phyloP scores from a whole-genome alignment of 1,284 basidiomycete species.

The Macrocybe sp. region DNA sequence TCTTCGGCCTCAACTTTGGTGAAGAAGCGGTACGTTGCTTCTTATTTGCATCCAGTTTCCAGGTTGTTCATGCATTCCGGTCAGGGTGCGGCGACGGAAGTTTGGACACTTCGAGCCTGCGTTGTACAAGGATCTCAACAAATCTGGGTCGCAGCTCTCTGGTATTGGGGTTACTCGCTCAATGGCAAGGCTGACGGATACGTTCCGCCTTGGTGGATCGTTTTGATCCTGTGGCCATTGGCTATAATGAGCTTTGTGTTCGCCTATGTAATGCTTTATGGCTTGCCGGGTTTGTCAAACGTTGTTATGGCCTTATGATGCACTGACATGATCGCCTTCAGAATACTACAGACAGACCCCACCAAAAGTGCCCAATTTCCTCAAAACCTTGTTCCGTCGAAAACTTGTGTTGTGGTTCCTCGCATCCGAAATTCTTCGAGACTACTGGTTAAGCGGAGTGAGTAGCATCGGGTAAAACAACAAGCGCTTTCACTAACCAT shows the following conservation, averaged over 20 bases:
- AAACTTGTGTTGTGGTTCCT: conserved; percentile 94
- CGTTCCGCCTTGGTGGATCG: conserved; percentile 77
- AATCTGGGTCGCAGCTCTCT: conserved; percentile 88
- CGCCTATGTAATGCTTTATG: conserved; percentile 77
- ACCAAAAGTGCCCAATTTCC: conserved; percentile 89
- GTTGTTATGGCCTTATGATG: neutral
- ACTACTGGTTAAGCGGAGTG: conserved; percentile 91
- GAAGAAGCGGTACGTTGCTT: conserved; percentile 75
- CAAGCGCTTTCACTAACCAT: conserved; percentile 13
- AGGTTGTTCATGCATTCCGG: conserved; percentile 12
- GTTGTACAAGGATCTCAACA: conserved; percentile 91
- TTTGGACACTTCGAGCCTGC: conserved; percentile 87
- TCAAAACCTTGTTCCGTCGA: conserved; percentile 81
- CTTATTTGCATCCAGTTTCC: conserved; percentile 1
- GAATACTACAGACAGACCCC: conserved; percentile 87
- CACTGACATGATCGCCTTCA: conserved; percentile 21
- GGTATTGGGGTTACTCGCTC: conserved; percentile 90
- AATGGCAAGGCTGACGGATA: conserved; percentile 46
- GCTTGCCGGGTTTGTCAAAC: conserved; percentile 65
- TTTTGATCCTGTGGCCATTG: conserved; percentile 80
- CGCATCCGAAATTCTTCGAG: conserved; percentile 80
- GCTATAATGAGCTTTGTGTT: conserved; percentile 71
- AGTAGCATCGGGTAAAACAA: conserved; percentile 23
- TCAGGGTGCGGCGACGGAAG: conserved; percentile 84
- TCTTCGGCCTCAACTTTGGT: conserved; percentile 94